Evolutionary conservation across 441 rosid genomes (phyloP).

Genomic region (Pelargonium cotyledonis): DNA sequence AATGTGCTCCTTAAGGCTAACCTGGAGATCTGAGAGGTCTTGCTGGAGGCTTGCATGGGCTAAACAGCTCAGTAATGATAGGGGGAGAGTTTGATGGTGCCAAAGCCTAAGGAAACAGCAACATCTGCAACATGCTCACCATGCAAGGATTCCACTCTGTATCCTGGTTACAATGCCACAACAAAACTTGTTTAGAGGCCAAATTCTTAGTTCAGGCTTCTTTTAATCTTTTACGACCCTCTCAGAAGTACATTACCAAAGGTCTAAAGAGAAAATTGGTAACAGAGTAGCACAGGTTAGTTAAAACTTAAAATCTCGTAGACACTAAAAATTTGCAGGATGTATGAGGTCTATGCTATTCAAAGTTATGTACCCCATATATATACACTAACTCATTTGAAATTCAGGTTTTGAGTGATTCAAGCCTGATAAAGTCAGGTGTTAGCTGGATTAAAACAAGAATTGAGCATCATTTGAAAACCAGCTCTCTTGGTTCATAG

Average conservation of each 20-base stretch:
- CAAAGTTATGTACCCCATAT: neutral
- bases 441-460: slow-evolving; percentile 92
- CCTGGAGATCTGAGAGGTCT: slow-evolving; percentile 90
- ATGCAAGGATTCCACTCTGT: slow-evolving; percentile 32
- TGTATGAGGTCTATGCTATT: neutral
- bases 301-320: neutral
- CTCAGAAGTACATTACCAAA: slow-evolving; percentile 67
- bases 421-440: slow-evolving; percentile 70
- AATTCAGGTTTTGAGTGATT: slow-evolving; percentile 61
- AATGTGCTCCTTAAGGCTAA: slow-evolving; percentile 92
- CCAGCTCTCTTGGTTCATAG: slow-evolving; percentile 37
- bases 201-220: slow-evolving; percentile 66
- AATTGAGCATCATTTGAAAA: slow-evolving; percentile 80
- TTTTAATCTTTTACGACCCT: too few relatives aligned
- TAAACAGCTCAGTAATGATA: slow-evolving; percentile 68
- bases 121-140: slow-evolving; percentile 86
- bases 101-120: slow-evolving; percentile 87
- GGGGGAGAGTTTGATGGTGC: slow-evolving; percentile 93
- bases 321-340: neutral
- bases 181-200: slow-evolving; percentile 83
- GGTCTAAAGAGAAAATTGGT: slow-evolving; percentile 91
- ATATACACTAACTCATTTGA: neutral
- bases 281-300: slow-evolving; percentile 77
- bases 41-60: slow-evolving; percentile 53
- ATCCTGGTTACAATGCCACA: slow-evolving; percentile 90